Conservation (phyloP, 495 filamentous ascomycete species). For the Glarea lozoyensis region DNA sequence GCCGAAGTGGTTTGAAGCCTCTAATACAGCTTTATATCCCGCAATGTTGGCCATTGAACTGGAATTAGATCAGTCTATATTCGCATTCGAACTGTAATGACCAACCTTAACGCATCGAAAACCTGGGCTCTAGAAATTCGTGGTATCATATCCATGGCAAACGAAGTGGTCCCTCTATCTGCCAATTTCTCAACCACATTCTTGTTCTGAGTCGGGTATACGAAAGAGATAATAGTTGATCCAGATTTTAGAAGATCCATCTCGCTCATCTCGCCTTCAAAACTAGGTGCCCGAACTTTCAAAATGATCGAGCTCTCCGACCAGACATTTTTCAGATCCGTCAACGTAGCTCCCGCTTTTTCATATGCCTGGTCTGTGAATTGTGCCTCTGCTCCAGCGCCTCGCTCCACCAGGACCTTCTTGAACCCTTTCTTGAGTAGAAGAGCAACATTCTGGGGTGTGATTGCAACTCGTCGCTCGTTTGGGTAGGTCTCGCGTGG, state of each 20-base stretch:
- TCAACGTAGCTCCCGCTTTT: constrained; percentile 61
- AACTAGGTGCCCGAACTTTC: constrained; percentile 65
- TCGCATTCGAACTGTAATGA: constrained; percentile 14
- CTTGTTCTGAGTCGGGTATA: constrained; percentile 67
- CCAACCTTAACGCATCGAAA: constrained; percentile 60
- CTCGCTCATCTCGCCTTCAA: constrained; percentile 38
- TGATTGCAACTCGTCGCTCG: constrained; percentile 72
- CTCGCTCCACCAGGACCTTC: constrained; percentile 63
- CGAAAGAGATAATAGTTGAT: constrained; percentile 62
- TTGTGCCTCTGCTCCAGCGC: constrained; percentile 64
- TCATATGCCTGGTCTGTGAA: constrained; percentile 64
- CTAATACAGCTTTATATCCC: constrained; percentile 76
- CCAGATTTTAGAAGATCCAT: constrained; percentile 50
- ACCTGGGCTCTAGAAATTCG: constrained; percentile 74
- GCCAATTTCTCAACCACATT: constrained; percentile 58
- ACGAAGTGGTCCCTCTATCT: constrained; percentile 51
- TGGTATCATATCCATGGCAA: constrained; percentile 81
- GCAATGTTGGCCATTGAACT: constrained; percentile 82
- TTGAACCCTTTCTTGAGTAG: constrained; percentile 72
- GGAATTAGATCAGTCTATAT: constrained; percentile 1
- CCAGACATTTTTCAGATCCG: constrained; percentile 53
- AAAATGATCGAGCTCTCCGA: constrained; percentile 63
- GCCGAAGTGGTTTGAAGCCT: constrained; percentile 75
- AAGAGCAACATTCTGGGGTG: constrained; percentile 67
- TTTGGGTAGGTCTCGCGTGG: constrained; percentile 61